Evolutionary conservation across 2,329 filamentous ascomycete genomes (phyloP).

Genomic region (Claviceps sp.): DNA sequence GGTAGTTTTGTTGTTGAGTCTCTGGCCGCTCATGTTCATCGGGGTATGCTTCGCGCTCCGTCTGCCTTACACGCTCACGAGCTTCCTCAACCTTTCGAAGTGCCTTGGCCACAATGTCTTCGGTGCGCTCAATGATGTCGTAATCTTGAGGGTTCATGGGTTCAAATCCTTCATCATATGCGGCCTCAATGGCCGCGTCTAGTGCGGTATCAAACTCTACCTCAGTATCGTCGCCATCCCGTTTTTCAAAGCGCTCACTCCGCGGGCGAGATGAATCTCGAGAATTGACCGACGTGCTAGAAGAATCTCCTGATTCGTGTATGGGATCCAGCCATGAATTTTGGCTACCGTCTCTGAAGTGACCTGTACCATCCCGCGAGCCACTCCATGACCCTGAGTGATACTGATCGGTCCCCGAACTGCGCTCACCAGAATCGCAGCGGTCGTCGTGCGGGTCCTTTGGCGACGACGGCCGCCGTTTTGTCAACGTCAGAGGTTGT

Average conservation of each 20-base stretch:
- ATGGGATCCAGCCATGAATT: constrained; percentile 93
- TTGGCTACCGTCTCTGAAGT: constrained; percentile 50
- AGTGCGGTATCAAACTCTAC: constrained; percentile 88
- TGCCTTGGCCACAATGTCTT: constrained; percentile 38
- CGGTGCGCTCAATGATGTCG: constrained; percentile 21
- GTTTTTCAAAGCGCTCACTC: constrained; percentile 54
- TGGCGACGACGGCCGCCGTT: constrained; percentile 41
- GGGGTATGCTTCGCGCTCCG: constrained; percentile 49
- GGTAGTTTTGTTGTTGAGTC: constrained; percentile 14
- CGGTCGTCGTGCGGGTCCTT: constrained; percentile 12
- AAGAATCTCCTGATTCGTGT: constrained; percentile 75
- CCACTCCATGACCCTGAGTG: constrained; percentile 11
- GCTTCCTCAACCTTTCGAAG: constrained; percentile 59
- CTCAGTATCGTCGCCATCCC: constrained; percentile 62
- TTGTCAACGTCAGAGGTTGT: constrained; percentile 58
- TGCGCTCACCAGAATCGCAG: constrained; percentile 5
- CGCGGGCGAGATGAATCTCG: constrained; percentile 58
- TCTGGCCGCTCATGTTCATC: constrained; percentile 14
- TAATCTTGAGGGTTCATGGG: constrained; percentile 43
- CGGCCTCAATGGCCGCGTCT: constrained; percentile 89
- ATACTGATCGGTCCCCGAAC: constrained; percentile 3
- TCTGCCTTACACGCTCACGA: constrained; percentile 61
- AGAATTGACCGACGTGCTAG: constrained; percentile 63
- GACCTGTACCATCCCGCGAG: constrained; percentile 16
- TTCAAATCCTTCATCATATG: constrained; percentile 85